Conservation (phyloP, 2,329 filamentous ascomycete genomes). For the Aspergillus sp. region DNA sequence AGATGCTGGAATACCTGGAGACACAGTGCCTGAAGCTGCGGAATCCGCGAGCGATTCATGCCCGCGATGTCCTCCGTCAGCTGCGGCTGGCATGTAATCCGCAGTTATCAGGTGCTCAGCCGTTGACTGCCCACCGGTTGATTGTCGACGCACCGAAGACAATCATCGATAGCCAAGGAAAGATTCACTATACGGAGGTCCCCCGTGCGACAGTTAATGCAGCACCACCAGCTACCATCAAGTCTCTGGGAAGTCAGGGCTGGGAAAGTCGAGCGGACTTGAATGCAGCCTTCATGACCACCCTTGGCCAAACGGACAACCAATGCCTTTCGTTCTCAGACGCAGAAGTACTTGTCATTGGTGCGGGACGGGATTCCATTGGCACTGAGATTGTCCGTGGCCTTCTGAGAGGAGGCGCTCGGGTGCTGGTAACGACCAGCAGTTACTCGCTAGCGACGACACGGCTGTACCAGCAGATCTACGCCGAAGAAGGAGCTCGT, state of each 20-base stretch:
- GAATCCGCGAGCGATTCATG: not conserved
- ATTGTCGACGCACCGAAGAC: not conserved
- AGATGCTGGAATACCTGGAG: not conserved
- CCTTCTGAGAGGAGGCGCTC: slow-evolving; percentile 8
- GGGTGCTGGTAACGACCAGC: slow-evolving; percentile 10
- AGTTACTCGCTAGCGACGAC: slow-evolving; percentile 4
- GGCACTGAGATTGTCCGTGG: not conserved
- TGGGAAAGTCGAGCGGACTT: not conserved
- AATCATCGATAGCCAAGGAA: not conserved
- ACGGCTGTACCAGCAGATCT: slow-evolving; percentile 5
- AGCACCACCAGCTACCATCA: not conserved
- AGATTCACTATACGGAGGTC: not conserved
- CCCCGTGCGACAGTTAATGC: not conserved
- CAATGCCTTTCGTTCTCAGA: not conserved
- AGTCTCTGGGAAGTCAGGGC: not conserved
- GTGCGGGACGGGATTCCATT: slow-evolving; percentile 9
- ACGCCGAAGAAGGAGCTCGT: slow-evolving; percentile 3
- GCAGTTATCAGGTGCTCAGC: not conserved
- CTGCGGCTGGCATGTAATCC: not conserved
- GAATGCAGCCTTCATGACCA: not conserved
- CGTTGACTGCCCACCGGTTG: not conserved
- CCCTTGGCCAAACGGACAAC: not conserved
- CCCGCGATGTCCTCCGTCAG: not conserved
- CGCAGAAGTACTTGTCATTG: slow-evolving; percentile 8
- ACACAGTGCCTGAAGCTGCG: not conserved